These are phyloP conservation scores for Apiosordaria backusii DNA, from an alignment of 495 filamentous ascomycete genomes.

Conservation along the genomic window DNA sequence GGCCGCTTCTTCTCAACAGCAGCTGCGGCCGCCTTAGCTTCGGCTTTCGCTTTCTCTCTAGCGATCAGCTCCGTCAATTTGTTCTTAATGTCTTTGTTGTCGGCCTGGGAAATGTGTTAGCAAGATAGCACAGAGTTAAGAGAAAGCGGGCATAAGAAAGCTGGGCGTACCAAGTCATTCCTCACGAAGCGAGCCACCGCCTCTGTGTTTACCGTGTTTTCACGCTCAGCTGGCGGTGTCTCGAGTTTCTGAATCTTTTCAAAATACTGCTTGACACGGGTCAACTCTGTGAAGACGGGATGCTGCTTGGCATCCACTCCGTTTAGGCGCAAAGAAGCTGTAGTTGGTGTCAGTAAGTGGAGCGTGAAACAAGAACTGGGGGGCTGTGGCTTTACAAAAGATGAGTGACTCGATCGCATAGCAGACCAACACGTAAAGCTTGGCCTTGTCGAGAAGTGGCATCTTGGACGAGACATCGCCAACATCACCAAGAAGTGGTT, in stretches of 20 bases:
- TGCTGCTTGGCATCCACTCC: slow-evolving; percentile 78
- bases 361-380: neutral
- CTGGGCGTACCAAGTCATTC: slow-evolving; percentile 61
- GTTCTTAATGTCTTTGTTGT: slow-evolving; percentile 37
- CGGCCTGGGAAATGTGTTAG: slow-evolving; percentile 24
- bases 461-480: slow-evolving; percentile 69
- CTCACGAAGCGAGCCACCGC: slow-evolving; percentile 79
- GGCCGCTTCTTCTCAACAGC: slow-evolving; percentile 36
- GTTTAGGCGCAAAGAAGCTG: slow-evolving; percentile 76
- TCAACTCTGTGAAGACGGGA: slow-evolving; percentile 77
- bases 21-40: slow-evolving; percentile 30
- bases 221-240: slow-evolving; percentile 50
- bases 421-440: slow-evolving; percentile 76
- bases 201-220: slow-evolving; percentile 67
- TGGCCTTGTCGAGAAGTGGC: slow-evolving; percentile 88
- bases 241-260: slow-evolving; percentile 76
- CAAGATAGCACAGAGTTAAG: slow-evolving; percentile 8
- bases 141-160: neutral
- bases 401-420: slow-evolving; percentile 91
- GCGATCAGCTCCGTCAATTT: slow-evolving; percentile 45
- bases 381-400: slow-evolving; percentile 60
- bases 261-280: slow-evolving; percentile 83
- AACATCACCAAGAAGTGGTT: slow-evolving; percentile 61
- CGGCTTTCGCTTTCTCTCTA: slow-evolving; percentile 44
- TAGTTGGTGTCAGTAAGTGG: slow-evolving; percentile 27